Evolutionary conservation across 1,139 yeast species (phyloP).

Genomic region (Suhomyces bokatorum): DNA sequence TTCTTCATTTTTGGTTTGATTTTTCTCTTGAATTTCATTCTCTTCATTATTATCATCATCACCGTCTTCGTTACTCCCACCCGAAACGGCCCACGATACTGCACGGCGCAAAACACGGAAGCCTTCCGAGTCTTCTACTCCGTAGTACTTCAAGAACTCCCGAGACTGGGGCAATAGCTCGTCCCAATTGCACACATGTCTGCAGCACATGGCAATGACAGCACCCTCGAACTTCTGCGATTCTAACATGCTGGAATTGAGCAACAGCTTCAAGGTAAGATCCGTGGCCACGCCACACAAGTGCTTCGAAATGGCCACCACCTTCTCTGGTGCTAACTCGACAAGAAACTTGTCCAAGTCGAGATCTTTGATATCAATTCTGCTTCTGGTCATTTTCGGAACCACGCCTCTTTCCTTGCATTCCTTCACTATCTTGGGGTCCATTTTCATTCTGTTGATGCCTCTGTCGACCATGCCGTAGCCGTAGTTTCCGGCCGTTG

Average conservation of each 20-base stretch:
- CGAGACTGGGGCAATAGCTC: conserved; percentile 54
- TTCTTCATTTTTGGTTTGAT: conserved; percentile 4
- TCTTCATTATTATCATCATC: conserved; percentile 24
- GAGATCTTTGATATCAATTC: conserved; percentile 80
- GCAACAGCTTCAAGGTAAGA: conserved; percentile 67
- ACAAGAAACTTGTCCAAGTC: conserved; percentile 49
- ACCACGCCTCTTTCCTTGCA: conserved; percentile 25
- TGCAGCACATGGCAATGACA: conserved; percentile 90
- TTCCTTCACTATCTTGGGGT: conserved; percentile 63
- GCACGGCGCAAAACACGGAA: conserved; percentile 60
- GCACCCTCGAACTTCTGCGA: conserved; percentile 48
- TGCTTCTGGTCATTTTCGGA: conserved; percentile 52
- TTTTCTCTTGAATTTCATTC: not conserved
- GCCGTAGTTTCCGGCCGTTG: conserved; percentile 27
- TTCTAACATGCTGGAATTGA: conserved; percentile 38
- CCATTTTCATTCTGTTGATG: conserved; percentile 76
- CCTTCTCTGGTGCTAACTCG: conserved; percentile 21
- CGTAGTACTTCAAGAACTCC: conserved; percentile 36
- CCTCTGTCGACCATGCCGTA: conserved; percentile 76
- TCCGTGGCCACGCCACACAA: conserved; percentile 95
- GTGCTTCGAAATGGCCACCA: conserved; percentile 79
- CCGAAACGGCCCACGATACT: conserved; percentile 89
- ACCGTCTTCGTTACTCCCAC: conserved; percentile 41
- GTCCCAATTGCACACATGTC: conserved; percentile 72
- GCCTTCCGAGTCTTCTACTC: conserved; percentile 35